phyloP scores from a whole-genome alignment of 768 basidiomycete species.

The Daedaleopsis nitida region DNA sequence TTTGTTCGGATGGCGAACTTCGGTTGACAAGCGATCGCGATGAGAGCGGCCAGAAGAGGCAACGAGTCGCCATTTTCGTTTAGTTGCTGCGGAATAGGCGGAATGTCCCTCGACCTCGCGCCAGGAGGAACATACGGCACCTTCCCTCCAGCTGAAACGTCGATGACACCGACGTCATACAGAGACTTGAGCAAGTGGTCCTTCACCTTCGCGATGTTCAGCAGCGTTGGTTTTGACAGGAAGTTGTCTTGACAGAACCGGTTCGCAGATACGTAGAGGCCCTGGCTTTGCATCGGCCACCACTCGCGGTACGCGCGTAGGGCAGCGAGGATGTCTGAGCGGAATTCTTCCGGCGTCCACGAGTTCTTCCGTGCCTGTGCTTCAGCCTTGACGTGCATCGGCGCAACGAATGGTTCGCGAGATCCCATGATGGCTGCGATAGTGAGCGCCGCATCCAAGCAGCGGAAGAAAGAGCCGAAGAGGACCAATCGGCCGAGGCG shows the following conservation, averaged over 20 bases:
- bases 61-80: conserved; percentile 73
- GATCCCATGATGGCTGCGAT: conserved; percentile 90
- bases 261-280: conserved; percentile 67
- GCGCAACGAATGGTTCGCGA: conserved; percentile 88
- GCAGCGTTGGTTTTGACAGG: conserved; percentile 80
- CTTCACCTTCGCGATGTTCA: conserved; percentile 81
- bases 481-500: conserved; percentile 89
- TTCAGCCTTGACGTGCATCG: conserved; percentile 71
- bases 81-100: conserved; percentile 62
- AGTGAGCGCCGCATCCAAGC: conserved; percentile 83
- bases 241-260: conserved; percentile 85
- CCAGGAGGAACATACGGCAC: conserved; percentile 27
- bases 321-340: conserved; percentile 81
- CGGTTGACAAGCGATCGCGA: conserved; percentile 84
- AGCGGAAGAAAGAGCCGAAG: conserved; percentile 91
- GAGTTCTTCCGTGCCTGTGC: conserved; percentile 72
- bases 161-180: conserved; percentile 79
- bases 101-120: conserved; percentile 31
- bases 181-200: conserved; percentile 75
- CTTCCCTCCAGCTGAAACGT: conserved; percentile 66
- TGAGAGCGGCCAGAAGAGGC: conserved; percentile 79
- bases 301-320: conserved; percentile 82
- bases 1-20: conserved; percentile 84
- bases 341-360: conserved; percentile 79
- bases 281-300: conserved; percentile 68